Base-by-base conservation (phyloP, 2,329 filamentous ascomycete species). In the Xylaria sp. region DNA sequence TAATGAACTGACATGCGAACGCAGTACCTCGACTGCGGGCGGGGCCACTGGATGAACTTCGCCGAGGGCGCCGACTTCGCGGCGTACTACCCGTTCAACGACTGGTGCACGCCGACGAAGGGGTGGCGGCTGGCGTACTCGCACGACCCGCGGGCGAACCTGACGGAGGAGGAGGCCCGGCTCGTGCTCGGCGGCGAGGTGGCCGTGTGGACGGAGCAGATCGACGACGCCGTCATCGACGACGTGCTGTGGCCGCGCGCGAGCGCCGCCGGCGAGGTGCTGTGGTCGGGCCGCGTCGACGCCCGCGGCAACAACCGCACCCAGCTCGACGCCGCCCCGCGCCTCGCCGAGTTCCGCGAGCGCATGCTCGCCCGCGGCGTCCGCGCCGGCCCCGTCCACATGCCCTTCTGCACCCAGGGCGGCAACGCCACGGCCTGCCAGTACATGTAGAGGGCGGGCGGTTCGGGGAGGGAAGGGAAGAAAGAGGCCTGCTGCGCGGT, bases 91-190 rank as follows among this genome's bases (percentile, higher is more conserved):
- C 90, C 90, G 0, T 96, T 89, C 76, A 74, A 77, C 54, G 91
- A 95, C 75, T 96, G 92, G 81, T 96, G 91, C 74, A 76, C 77
- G 0, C 92, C 92, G 1, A 79, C 79, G 67, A 91, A 96, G 76
- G 90, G 83, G 74, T 96, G 92, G 92, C 83, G 85, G 6, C 77
- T 90, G 22, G 81, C 93, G 54, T 96, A 96, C 78, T 83, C 85
- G 18, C 89, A 93, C 71, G 87, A 96, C 68, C 91, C 91, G 0
- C 75, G 86, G 2, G 78, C 75, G 2, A 83, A 83, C 42, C 78
- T 96, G 4, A 81, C 87, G 0, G 73, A 72, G 8, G 78, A 85
- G 21, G 72, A 84, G 40, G 82, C 84, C 21, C 79, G 87, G 66
- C 80, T 90, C 11, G 87, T 96, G 2, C 71, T 94, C 7, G 92